Conservation (phyloP, 345 rosid genomes). For the Syzygium aqueum region DNA sequence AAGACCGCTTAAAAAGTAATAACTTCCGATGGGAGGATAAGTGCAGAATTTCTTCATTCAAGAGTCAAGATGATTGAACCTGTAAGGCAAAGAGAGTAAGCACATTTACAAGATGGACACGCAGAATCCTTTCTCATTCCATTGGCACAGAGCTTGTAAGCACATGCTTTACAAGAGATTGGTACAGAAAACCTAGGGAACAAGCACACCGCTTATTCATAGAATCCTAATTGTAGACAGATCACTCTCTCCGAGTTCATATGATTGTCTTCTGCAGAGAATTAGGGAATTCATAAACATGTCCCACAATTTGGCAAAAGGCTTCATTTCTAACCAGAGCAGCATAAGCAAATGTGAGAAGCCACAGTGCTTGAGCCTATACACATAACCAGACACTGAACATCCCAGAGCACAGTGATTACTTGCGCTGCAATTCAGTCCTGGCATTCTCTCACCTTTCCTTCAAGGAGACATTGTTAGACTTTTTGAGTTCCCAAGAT, state of each 20-base stretch:
- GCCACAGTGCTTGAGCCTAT: neutral
- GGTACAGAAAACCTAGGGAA: neutral
- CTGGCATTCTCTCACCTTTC: constrained; percentile 39
- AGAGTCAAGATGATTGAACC: neutral
- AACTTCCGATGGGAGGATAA: neutral
- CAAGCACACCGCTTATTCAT: neutral
- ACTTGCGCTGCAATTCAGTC: neutral
- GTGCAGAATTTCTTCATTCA: neutral
- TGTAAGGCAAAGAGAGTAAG: neutral
- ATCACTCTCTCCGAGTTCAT: neutral
- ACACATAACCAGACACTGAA: neutral
- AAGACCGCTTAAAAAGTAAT: neutral
- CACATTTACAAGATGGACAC: neutral
- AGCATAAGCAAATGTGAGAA: neutral
- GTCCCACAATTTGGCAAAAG: neutral
- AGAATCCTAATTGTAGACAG: neutral
- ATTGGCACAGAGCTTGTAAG: neutral
- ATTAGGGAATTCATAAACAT: neutral
- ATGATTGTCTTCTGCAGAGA: neutral
- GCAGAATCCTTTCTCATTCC: neutral
- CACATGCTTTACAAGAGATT: neutral
- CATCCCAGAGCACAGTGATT: neutral
- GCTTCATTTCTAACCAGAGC: neutral
- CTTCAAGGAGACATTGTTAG: constrained; percentile 46
- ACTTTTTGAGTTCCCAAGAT: constrained; percentile 72